Conservation (phyloP, 129 eudicot genomes). For the Helianthus annuus region DNA sequence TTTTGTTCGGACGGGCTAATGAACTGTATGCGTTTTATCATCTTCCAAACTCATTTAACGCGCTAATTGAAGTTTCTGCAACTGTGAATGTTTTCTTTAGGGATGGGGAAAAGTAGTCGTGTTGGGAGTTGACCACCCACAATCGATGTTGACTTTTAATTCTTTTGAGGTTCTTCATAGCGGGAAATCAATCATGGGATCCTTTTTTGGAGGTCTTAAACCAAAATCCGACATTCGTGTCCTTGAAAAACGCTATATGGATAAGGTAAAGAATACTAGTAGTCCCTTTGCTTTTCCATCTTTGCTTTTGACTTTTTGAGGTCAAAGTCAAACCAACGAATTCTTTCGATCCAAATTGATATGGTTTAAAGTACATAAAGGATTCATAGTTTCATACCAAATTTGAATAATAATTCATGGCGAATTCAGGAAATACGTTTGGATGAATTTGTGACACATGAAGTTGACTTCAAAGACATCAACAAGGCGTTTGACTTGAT, state of each 20-base stretch:
- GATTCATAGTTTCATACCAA: too few species aligned
- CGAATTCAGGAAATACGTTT: conserved; percentile 23
- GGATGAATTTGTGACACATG: conserved; percentile 82
- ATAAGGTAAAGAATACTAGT: conserved; percentile 49
- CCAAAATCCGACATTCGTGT: conserved; percentile 65
- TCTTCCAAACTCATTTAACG: not conserved
- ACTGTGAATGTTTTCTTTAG: conserved; percentile 33
- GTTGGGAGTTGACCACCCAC: conserved; percentile 66
- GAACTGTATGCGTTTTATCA: too few species aligned
- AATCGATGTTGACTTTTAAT: conserved; percentile 45
- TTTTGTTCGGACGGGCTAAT: too few species aligned
- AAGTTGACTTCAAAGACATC: conserved; percentile 69
- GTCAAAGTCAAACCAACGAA: not conserved
- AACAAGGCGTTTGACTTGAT: conserved; percentile 80
- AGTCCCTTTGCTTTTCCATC: too few species aligned
- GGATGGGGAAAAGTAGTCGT: conserved; percentile 88
- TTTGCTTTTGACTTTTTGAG: not conserved
- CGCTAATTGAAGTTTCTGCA: not conserved
- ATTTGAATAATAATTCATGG: not conserved
- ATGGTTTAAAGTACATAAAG: too few species aligned
- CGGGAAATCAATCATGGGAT: conserved; percentile 60
- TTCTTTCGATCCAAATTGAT: too few species aligned
- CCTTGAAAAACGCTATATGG: conserved; percentile 59
- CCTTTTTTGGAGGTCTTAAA: conserved; percentile 70
- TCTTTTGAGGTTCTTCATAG: conserved; percentile 49